These are phyloP conservation scores for Isatis lusitanica DNA, from an alignment of 441 rosid species.

Conservation along the genomic window DNA sequence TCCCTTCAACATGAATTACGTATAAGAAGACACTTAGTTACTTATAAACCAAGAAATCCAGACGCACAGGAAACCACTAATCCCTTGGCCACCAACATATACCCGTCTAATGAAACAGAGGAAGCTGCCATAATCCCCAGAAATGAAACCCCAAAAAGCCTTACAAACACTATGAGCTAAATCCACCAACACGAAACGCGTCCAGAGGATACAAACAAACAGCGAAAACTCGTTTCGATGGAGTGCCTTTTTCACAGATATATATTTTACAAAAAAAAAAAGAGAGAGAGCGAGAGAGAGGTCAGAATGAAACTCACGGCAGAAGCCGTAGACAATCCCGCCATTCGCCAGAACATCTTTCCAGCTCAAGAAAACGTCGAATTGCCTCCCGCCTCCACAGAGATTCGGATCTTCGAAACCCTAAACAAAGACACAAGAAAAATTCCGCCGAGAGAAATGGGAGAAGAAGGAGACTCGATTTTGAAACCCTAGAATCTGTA, in stretches of 20 bases:
- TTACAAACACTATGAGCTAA: neutral
- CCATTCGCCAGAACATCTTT: conserved; percentile 96
- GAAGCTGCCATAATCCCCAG: conserved; percentile 2
- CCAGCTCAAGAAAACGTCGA: conserved; percentile 24
- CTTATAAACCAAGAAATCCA: conserved; percentile 23
- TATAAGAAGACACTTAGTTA: neutral
- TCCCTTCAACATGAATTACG: conserved; percentile 14
- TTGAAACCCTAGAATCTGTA: conserved; percentile 9
- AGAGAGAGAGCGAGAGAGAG: conserved; percentile 9
- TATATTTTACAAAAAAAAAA: neutral
- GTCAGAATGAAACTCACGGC: conserved; percentile 57
- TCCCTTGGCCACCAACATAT: neutral
- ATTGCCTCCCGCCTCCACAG: conserved; percentile 12
- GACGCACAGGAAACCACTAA: neutral
- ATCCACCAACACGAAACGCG: neutral
- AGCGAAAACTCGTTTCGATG: conserved; percentile 10
- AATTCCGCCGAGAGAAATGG: neutral
- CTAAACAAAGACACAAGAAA: conserved; percentile 13
- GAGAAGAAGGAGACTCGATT: conserved; percentile 3
- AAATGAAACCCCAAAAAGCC: conserved; percentile 15
- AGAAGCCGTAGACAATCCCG: conserved; percentile 89
- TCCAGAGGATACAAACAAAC: neutral
- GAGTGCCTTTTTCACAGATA: neutral
- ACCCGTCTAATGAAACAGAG: conserved; percentile 1
- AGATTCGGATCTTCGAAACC: conserved; percentile 54